Percentiles rank a stretch among this genome's conserved stretches.
Evolutionary conservation across 176 grass and related monocot species (phyloP).

Genomic region (Rhynchospora pubera): DNA sequence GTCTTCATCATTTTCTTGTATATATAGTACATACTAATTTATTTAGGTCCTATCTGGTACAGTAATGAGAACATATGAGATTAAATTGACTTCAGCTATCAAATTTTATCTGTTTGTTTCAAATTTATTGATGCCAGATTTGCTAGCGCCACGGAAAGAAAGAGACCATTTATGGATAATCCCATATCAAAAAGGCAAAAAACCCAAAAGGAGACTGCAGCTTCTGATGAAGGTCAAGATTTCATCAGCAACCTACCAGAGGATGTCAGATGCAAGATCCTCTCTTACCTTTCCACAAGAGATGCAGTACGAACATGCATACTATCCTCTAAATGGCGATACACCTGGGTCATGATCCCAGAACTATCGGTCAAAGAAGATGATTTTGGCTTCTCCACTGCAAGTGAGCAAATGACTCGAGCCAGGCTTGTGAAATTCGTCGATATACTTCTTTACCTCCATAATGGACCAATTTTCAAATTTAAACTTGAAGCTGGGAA

Average conservation of each 20-base stretch:
- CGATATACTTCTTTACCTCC: neutral
- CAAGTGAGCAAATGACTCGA: neutral
- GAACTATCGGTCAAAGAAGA: neutral
- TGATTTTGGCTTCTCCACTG: neutral
- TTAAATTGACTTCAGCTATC: neutral
- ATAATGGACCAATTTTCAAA: neutral
- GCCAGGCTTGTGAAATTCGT: neutral
- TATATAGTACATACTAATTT: too few relatives aligned
- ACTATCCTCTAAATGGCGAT: neutral
- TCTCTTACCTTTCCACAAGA: neutral
- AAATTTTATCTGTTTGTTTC: neutral
- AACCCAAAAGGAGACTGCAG: neutral
- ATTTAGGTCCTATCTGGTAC: too few relatives aligned
- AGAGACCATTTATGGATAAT: neutral
- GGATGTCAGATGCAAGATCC: neutral
- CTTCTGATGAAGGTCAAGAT: neutral
- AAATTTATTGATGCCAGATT: neutral
- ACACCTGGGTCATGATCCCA: neutral
- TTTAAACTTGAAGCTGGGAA: neutral
- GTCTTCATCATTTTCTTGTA: too few relatives aligned
- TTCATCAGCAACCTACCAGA: constrained; percentile 4
- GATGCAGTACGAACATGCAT: neutral
- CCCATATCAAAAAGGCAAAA: neutral
- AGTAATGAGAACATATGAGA: too few relatives aligned
- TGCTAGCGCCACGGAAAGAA: neutral